These are phyloP conservation scores for Beauveria australis DNA, from an alignment of 2,329 filamentous ascomycete species.

Conservation along the genomic window DNA sequence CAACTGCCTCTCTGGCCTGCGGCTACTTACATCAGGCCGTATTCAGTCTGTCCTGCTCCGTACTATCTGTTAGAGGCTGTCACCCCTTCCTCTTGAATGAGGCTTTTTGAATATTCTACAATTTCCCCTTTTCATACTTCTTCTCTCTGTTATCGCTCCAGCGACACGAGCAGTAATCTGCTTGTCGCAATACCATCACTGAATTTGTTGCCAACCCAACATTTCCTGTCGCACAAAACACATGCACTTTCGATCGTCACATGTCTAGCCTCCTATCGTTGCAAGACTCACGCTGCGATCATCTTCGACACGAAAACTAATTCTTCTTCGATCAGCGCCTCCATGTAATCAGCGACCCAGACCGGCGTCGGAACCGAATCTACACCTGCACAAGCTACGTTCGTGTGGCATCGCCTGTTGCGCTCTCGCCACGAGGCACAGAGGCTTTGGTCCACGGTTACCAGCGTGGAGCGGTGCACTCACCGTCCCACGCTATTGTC, in stretches of 20 bases:
- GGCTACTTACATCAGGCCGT: slow-evolving; percentile 9
- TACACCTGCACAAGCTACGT: background rate
- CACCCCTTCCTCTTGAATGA: background rate
- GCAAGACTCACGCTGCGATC: background rate
- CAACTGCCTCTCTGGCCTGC: slow-evolving; percentile 1
- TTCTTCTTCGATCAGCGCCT: background rate
- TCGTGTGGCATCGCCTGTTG: slow-evolving; percentile 20
- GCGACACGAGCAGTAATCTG: background rate
- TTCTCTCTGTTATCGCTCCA: background rate
- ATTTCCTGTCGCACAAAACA: slow-evolving; percentile 5
- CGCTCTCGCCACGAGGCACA: slow-evolving; percentile 18
- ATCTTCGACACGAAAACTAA: background rate
- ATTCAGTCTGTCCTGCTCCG: background rate
- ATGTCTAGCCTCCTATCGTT: background rate
- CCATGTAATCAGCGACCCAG: slow-evolving; percentile 8
- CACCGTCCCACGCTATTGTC: slow-evolving; percentile 27
- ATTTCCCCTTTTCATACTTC: background rate
- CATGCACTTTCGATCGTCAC: background rate
- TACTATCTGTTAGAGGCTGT: background rate
- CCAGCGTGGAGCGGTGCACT: slow-evolving; percentile 32
- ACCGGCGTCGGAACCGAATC: background rate
- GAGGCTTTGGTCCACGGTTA: slow-evolving; percentile 22
- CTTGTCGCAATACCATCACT: background rate
- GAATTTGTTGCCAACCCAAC: background rate
- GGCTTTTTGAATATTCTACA: background rate